Evolutionary conservation across 1,139 yeast genomes (phyloP).

Genomic region (Zhuliangozyma blackwelliae): DNA sequence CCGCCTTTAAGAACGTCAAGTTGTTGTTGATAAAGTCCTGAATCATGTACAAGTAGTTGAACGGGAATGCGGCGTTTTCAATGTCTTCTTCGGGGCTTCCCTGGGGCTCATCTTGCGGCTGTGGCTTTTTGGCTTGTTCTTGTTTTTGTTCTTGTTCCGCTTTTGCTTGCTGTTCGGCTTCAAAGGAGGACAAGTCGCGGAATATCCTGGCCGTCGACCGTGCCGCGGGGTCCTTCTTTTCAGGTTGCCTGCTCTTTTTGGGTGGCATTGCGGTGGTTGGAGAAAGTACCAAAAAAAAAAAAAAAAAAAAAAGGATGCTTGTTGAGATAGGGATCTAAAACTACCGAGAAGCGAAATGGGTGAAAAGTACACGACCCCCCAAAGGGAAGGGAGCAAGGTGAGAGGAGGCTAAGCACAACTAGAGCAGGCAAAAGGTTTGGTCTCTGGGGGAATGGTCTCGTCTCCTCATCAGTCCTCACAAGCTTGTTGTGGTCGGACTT

Average conservation of each 20-base stretch:
- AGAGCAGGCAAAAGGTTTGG: too few relatives aligned
- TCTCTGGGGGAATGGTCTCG: too few relatives aligned
- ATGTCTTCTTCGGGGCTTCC: constrained; percentile 3
- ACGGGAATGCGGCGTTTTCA: constrained; percentile 19
- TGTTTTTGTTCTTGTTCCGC: constrained; percentile 3
- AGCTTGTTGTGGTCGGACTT: too few relatives aligned
- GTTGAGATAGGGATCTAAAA: too few relatives aligned
- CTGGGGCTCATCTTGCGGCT: neutral
- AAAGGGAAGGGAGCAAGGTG: too few relatives aligned
- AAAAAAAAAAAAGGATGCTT: too few relatives aligned
- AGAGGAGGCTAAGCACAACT: too few relatives aligned
- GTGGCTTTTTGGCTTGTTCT: too few relatives aligned
- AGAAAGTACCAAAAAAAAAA: neutral
- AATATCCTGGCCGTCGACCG: constrained; percentile 21
- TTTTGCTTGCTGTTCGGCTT: constrained; percentile 3
- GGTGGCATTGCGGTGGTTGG: constrained; percentile 2
- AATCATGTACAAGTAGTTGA: constrained; percentile 24
- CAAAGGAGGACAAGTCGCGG: constrained; percentile 12
- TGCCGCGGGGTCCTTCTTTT: constrained; percentile 4
- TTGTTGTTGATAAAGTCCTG: constrained; percentile 41
- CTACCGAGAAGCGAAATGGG: too few relatives aligned
- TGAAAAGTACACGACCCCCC: too few relatives aligned
- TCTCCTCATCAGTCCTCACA: too few relatives aligned
- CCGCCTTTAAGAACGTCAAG: constrained; percentile 25
- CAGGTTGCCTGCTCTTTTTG: constrained; percentile 1